Conservation (phyloP, 2,329 filamentous ascomycete genomes). For the Helotiales sp. region DNA sequence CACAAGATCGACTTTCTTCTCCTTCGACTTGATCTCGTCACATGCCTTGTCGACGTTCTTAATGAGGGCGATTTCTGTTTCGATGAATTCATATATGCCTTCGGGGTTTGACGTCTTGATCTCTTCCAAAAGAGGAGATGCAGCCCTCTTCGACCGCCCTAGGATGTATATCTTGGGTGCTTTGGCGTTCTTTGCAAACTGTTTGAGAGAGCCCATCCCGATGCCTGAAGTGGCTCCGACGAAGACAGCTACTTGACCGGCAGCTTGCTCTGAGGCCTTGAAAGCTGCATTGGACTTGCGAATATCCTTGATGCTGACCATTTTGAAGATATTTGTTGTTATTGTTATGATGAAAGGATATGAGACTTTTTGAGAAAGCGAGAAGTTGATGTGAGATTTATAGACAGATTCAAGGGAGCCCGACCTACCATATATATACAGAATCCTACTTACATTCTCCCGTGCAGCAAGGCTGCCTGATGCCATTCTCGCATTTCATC, state of each 20-base stretch:
- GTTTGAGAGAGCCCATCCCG: slow-evolving; percentile 53
- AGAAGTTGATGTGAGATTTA: slow-evolving; percentile 3
- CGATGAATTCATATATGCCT: slow-evolving; percentile 54
- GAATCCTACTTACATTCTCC: neutral
- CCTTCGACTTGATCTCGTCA: slow-evolving; percentile 50
- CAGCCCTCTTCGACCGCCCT: slow-evolving; percentile 49
- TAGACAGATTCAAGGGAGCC: neutral
- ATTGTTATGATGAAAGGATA: neutral
- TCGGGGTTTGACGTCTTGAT: slow-evolving; percentile 49
- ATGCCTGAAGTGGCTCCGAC: slow-evolving; percentile 62
- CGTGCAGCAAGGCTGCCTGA: neutral
- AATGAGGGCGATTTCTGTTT: slow-evolving; percentile 55
- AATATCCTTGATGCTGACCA: slow-evolving; percentile 44
- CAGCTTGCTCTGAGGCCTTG: slow-evolving; percentile 38
- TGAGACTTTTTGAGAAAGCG: neutral
- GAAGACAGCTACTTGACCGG: slow-evolving; percentile 54
- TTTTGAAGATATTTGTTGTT: slow-evolving; percentile 23
- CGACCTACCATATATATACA: slow-evolving; percentile 19
- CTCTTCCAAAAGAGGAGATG: slow-evolving; percentile 47
- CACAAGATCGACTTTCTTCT: slow-evolving; percentile 53
- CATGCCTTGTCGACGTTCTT: slow-evolving; percentile 56
- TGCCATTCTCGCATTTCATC: slow-evolving; percentile 13
- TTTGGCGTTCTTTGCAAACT: slow-evolving; percentile 49
- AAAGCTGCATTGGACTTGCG: slow-evolving; percentile 48
- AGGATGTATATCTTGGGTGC: slow-evolving; percentile 57